phyloP scores from a whole-genome alignment of 2,329 filamentous ascomycete species.

The Botrytis fabae region DNA sequence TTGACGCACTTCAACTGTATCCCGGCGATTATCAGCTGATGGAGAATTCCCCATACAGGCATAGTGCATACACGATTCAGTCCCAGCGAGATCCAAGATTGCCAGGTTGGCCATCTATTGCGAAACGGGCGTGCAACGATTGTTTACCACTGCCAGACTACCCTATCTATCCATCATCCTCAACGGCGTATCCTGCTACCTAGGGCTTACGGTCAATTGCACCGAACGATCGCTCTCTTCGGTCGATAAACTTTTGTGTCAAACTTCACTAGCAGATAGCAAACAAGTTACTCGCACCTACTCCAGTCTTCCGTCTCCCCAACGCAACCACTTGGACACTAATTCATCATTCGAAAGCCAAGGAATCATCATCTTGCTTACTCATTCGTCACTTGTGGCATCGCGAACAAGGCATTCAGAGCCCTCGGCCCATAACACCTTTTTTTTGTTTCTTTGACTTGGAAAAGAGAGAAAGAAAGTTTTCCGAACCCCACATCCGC shows the following conservation, averaged over 20 bases:
- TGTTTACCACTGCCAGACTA: not conserved
- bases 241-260: not conserved
- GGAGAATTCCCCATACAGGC: not conserved
- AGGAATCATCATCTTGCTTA: not conserved
- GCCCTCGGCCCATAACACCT: not conserved
- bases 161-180: not conserved
- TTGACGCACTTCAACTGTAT: not conserved
- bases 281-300: not conserved
- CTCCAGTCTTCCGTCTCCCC: not conserved
- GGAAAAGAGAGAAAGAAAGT: conserved; percentile 1
- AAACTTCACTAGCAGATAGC: not conserved
- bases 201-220: not conserved
- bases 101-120: not conserved
- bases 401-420: not conserved
- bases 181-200: not conserved
- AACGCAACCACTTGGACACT: not conserved
- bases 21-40: conserved; percentile 16
- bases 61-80: not conserved
- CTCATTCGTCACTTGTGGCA: not conserved
- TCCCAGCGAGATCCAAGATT: not conserved
- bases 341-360: not conserved
- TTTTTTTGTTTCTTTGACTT: not conserved
- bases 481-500: not conserved
- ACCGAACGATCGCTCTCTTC: not conserved
- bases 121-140: not conserved